Evolutionary conservation across 106 monocot genomes (phyloP).

Genomic region (Posidonia australis): DNA sequence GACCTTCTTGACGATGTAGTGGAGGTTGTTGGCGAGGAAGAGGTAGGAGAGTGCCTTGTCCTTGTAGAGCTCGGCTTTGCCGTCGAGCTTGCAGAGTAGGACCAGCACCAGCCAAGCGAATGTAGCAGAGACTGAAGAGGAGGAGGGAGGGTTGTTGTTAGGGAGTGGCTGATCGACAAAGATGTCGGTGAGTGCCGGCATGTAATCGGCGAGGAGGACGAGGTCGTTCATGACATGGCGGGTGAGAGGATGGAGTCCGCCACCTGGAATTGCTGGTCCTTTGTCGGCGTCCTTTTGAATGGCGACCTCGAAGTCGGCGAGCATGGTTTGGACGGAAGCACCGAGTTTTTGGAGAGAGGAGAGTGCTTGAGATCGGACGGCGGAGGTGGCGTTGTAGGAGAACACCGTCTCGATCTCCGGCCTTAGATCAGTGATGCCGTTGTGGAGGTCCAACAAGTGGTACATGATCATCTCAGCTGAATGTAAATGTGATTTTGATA

Average conservation of each 20-base stretch:
- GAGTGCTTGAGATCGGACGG: constrained; percentile 14
- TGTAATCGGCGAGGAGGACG: constrained; percentile 34
- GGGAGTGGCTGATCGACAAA: neutral
- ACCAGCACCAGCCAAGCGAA: constrained; percentile 31
- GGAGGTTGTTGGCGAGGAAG: constrained; percentile 50
- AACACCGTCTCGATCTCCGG: constrained; percentile 31
- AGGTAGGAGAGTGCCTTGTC: constrained; percentile 31
- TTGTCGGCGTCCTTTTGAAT: constrained; percentile 35
- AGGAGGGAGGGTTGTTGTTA: neutral
- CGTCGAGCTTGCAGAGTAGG: constrained; percentile 46
- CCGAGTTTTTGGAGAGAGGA: constrained; percentile 16
- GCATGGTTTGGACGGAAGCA: constrained; percentile 11
- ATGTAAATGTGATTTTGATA: neutral
- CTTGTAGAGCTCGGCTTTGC: constrained; percentile 20
- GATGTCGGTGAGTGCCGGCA: neutral
- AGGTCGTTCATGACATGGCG: constrained; percentile 49
- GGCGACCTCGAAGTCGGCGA: constrained; percentile 37
- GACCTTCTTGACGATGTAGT: constrained; percentile 27
- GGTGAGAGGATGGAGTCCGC: constrained; percentile 32
- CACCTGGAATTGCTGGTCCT: constrained; percentile 9
- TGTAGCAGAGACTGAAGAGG: neutral
- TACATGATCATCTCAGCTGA: constrained; percentile 28
- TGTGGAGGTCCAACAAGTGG: constrained; percentile 38
- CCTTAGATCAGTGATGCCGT: constrained; percentile 17
- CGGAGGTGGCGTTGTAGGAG: constrained; percentile 15